These are phyloP conservation scores for Pythium aristosporum DNA, from an alignment of 352 stramenopile genomes.

Conservation along the genomic window DNA sequence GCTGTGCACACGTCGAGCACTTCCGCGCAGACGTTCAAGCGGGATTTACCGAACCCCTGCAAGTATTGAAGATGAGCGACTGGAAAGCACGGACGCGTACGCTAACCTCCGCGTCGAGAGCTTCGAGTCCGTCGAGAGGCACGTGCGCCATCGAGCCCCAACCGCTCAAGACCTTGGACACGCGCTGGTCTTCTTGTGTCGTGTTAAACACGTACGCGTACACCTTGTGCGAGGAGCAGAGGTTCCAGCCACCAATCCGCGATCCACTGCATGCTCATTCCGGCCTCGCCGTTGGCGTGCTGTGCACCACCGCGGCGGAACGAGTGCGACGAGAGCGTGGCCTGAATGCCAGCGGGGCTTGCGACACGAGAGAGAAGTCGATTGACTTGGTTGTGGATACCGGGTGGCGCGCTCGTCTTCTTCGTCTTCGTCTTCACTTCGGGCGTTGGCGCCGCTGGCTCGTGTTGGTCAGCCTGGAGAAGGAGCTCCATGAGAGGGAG, in stretches of 20 bases:
- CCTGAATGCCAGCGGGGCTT: not conserved
- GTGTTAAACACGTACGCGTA: conserved; percentile 26
- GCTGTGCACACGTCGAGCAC: conserved; percentile 2
- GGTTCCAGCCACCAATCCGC: conserved; percentile 24
- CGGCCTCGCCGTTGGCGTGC: conserved; percentile 16
- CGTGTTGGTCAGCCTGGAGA: conserved; percentile 3
- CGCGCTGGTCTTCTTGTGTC: conserved; percentile 15
- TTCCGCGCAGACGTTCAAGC: conserved; percentile 8
- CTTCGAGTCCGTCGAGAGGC: not conserved
- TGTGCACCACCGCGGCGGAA: conserved; percentile 27
- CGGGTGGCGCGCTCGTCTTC: not conserved
- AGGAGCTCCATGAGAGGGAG: conserved; percentile 4
- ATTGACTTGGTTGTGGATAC: conserved; percentile 26
- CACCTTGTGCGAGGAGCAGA: conserved; percentile 15
- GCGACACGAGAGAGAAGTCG: conserved; percentile 14
- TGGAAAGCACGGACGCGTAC: conserved; percentile 1
- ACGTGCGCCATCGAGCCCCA: not conserved
- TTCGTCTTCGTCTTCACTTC: not conserved
- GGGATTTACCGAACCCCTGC: not conserved
- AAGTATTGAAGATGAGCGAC: conserved; percentile 9
- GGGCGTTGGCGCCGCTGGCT: not conserved
- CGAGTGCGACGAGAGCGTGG: conserved; percentile 25
- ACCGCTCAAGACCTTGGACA: conserved; percentile 5
- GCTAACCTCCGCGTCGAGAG: too few relatives aligned
- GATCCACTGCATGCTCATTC: conserved; percentile 28